Evolutionary conservation across 2,329 filamentous ascomycete species (phyloP), one percentile per base, ranked within the genome.

Genomic region (Didymosphaeria variabile): DNA sequence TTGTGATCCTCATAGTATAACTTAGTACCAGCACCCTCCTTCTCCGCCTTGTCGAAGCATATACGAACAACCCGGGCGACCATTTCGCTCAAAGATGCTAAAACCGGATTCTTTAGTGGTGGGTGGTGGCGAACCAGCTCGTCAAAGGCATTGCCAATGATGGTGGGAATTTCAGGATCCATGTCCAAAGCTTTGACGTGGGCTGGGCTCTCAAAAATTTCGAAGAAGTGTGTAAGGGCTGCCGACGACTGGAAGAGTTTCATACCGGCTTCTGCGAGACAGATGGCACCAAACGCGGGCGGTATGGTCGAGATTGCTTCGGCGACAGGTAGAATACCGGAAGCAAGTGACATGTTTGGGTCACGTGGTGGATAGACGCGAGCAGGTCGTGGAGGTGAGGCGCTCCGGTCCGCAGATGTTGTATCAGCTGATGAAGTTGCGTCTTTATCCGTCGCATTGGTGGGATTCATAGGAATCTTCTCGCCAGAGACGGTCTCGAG

Each of bases 41-140:
- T 84, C 70, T 85, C 85, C 2, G 92, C 90, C 74, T 92, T 91
- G 45, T 85, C 83, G 54, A 87, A 87, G 66, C 91, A 93, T 26
- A 97, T 81, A 65, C 91, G 85, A 44, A 89, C 87, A 38, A 99
- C 90, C 56, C 93, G 88, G 36, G 90, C 90, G 62, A 97, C 88
- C 92, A 98, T 97, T 64, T 93, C 89, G 61, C 96, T 86, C 17
- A 97, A 88, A n/a, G 92, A 90, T 65, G 91, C 90, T 64, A 94
- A 88, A 61, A 99, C 95, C 3, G 90, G 86, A 10, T 86, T 86
- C 67, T 94, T 92, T 47, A 99, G 81, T 23, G 88, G 85, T 0
- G 96, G 95, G 71, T 99, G 95, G 74, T 99, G 95, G 44, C 95
- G 89, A 55, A 94, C 91, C 61, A 99, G 85, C 78, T 99, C 95